phyloP scores from a whole-genome alignment of 2,329 filamentous ascomycete species.

The Microthyrium microscopicum region DNA sequence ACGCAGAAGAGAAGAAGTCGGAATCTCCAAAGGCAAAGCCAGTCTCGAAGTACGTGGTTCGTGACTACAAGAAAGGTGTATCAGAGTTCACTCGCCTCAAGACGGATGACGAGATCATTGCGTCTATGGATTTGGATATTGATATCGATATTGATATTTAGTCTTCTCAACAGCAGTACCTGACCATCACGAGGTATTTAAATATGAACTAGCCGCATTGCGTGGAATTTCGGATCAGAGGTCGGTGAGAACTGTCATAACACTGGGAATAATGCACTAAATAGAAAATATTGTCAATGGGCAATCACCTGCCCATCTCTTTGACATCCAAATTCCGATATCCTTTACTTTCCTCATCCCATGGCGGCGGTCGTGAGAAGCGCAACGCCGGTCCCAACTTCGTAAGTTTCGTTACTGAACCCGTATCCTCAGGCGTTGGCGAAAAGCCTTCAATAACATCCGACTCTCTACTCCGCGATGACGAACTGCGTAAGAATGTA shows the following conservation, averaged over 20 bases:
- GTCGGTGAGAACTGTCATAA: no score
- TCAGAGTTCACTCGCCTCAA: constrained; percentile 60
- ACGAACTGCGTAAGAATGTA: background rate
- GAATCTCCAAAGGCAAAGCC: constrained; percentile 32
- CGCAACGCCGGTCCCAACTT: background rate
- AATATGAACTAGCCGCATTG: no score
- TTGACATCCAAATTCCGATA: background rate
- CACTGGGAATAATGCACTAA: no score
- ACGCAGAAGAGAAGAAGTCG: constrained; percentile 27
- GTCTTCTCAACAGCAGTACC: no score
- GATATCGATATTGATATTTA: constrained; percentile 86
- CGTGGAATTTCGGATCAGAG: no score
- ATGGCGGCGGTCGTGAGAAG: no score
- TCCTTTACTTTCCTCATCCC: background rate
- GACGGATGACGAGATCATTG: constrained; percentile 87
- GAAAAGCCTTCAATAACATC: background rate
- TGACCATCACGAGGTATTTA: no score
- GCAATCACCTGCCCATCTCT: no score
- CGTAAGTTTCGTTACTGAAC: background rate
- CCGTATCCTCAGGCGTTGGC: background rate
- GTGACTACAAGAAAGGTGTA: constrained; percentile 38
- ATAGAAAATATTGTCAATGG: no score
- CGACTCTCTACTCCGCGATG: background rate
- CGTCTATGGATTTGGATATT: constrained; percentile 73
- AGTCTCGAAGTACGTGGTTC: constrained; percentile 24